Percentiles rank a stretch among this genome's conserved stretches.
Evolutionary conservation across 2,329 filamentous ascomycete genomes (phyloP).

Genomic region (Rhytidhysteron rufulum): DNA sequence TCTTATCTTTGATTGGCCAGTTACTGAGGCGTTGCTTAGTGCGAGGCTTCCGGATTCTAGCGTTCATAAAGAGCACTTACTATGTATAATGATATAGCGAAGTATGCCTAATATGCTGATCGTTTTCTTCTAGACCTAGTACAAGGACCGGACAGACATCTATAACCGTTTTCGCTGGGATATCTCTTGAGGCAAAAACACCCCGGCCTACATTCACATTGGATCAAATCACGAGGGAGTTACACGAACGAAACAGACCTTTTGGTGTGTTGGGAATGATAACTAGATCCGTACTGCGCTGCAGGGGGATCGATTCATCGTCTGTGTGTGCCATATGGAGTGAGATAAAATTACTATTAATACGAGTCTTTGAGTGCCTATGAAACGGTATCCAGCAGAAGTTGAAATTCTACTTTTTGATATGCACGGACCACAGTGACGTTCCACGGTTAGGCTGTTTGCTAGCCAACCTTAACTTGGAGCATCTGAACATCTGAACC

Average conservation of each 20-base stretch:
- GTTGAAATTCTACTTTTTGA: not conserved
- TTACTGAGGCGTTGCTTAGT: slow-evolving; percentile 28
- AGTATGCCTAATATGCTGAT: slow-evolving; percentile 48
- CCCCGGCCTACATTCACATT: slow-evolving; percentile 45
- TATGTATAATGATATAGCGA: slow-evolving; percentile 56
- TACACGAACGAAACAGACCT: slow-evolving; percentile 32
- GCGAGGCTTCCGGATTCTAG: not conserved
- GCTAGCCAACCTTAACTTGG: too few relatives aligned
- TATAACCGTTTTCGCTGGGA: slow-evolving; percentile 47
- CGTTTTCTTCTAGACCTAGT: slow-evolving; percentile 46
- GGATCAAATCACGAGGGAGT: not conserved
- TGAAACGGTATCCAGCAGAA: not conserved
- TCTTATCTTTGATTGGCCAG: slow-evolving; percentile 34
- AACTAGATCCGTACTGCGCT: slow-evolving; percentile 39
- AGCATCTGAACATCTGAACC: too few relatives aligned
- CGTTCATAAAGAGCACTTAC: slow-evolving; percentile 28
- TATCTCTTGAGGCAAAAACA: slow-evolving; percentile 46
- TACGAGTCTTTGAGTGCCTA: not conserved
- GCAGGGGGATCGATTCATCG: slow-evolving; percentile 28
- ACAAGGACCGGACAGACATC: slow-evolving; percentile 53
- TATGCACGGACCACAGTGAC: not conserved
- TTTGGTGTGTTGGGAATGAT: slow-evolving; percentile 50
- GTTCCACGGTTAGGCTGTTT: not conserved
- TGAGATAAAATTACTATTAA: not conserved
- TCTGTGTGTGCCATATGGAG: not conserved